phyloP scores from a whole-genome alignment of 2,329 filamentous ascomycete genomes.

The Rachicladosporium sp. region DNA sequence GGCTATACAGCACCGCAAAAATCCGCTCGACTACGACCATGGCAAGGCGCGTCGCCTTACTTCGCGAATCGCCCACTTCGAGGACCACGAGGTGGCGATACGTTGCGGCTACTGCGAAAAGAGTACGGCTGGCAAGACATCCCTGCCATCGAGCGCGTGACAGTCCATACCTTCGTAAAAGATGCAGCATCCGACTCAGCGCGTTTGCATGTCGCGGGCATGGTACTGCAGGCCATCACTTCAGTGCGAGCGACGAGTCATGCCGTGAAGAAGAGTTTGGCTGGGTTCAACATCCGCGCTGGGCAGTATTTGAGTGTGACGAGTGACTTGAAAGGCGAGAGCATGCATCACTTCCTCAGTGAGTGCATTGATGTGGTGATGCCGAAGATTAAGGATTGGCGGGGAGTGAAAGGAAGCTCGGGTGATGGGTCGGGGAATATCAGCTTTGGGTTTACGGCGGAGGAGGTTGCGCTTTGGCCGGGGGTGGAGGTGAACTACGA shows the following conservation, averaged over 20 bases:
- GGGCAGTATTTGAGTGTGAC: conserved; percentile 66
- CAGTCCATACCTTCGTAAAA: conserved; percentile 63
- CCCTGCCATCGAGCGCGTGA: conserved; percentile 68
- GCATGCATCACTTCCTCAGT: conserved; percentile 80
- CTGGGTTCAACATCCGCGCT: conserved; percentile 61
- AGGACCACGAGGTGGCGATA: conserved; percentile 67
- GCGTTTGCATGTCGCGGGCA: conserved; percentile 68
- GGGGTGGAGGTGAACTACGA: conserved; percentile 94
- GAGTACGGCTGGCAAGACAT: conserved; percentile 69
- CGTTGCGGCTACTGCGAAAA: conserved; percentile 55
- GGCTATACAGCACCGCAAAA: conserved; percentile 50
- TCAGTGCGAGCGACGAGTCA: conserved; percentile 62
- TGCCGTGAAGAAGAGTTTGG: conserved; percentile 55
- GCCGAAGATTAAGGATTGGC: conserved; percentile 93
- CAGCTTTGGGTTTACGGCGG: conserved; percentile 62
- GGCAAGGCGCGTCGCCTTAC: conserved; percentile 87
- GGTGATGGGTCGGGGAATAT: conserved; percentile 87
- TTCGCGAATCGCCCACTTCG: conserved; percentile 81
- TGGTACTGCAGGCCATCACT: conserved; percentile 75
- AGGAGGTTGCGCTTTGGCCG: conserved; percentile 72
- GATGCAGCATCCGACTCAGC: conserved; percentile 58
- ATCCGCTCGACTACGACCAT: conserved; percentile 60
- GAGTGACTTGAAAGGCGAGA: conserved; percentile 62
- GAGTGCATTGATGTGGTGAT: conserved; percentile 84
- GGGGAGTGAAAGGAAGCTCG: conserved; percentile 60